A percentile compares a stretch with the other conserved stretches of the same genome.
These are phyloP conservation scores for Gastroboletus turbinatus DNA, from an alignment of 1,284 basidiomycete species.

Conservation along the genomic window DNA sequence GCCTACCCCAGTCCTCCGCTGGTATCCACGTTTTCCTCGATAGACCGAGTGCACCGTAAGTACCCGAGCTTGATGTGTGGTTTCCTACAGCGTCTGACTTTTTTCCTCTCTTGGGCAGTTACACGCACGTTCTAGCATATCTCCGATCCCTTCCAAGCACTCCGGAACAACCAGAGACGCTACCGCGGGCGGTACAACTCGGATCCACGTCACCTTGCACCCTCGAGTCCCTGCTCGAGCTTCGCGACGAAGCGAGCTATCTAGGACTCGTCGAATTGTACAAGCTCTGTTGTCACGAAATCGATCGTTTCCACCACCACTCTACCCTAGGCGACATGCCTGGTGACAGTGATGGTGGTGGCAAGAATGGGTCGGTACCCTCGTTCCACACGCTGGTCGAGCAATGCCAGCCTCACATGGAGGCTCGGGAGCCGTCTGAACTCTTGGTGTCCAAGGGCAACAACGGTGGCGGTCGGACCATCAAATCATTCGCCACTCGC, in stretches of 20 bases:
- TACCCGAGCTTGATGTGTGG: constrained; percentile 14
- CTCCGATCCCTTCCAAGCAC: constrained; percentile 54
- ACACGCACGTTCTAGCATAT: constrained; percentile 66
- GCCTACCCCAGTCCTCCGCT: constrained; percentile 46
- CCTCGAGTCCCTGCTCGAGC: constrained; percentile 64
- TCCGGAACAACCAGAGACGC: constrained; percentile 46
- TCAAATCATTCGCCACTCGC: not conserved
- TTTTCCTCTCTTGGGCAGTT: constrained; percentile 42
- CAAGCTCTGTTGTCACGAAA: constrained; percentile 64
- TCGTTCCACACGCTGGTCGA: constrained; percentile 50
- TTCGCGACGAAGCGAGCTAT: constrained; percentile 72
- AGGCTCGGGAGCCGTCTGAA: constrained; percentile 9
- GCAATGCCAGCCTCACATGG: constrained; percentile 22
- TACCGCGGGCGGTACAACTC: constrained; percentile 61
- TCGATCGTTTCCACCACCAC: constrained; percentile 47
- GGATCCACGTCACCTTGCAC: constrained; percentile 46
- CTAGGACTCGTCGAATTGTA: constrained; percentile 62
- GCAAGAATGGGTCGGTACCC: constrained; percentile 46
- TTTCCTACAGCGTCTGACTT: not conserved
- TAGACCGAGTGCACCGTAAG: constrained; percentile 74
- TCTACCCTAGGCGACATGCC: not conserved
- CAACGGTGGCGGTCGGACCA: not conserved
- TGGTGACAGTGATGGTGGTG: not conserved
- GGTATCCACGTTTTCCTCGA: constrained; percentile 77
- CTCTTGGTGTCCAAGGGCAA: constrained; percentile 3